Percentiles rank a stretch among this genome's conserved stretches.
These are phyloP conservation scores for Candolleomyces eurysporus DNA, from an alignment of 768 basidiomycete species.

Conservation along the genomic window DNA sequence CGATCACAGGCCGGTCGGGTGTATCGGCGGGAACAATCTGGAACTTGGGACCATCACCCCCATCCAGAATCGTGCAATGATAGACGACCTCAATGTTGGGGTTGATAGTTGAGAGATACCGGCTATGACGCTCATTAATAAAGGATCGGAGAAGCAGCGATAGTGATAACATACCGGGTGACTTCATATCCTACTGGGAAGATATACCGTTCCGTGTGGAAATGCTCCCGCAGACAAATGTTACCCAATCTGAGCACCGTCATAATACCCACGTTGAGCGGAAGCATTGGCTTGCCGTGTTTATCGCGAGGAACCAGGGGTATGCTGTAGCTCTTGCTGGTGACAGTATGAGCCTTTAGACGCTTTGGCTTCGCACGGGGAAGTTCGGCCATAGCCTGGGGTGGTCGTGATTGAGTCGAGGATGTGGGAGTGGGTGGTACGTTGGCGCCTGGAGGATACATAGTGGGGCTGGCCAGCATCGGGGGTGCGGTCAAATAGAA, in stretches of 20 bases:
- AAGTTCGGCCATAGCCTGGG: constrained; percentile 23
- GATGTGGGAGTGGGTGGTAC: constrained; percentile 13
- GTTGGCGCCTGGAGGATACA: constrained; percentile 31
- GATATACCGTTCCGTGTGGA: constrained; percentile 86
- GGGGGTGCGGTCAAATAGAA: constrained; percentile 36
- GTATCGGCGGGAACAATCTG: constrained; percentile 76
- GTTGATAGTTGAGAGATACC: constrained; percentile 76
- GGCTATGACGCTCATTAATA: constrained; percentile 37
- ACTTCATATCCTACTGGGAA: constrained; percentile 88
- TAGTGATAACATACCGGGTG: constrained; percentile 49
- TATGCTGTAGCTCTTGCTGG: constrained; percentile 72
- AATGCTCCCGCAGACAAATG: constrained; percentile 80
- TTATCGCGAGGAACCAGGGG: constrained; percentile 78
- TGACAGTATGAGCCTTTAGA: constrained; percentile 78
- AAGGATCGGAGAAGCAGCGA: constrained; percentile 4
- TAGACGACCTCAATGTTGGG: constrained; percentile 68
- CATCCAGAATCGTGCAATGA: constrained; percentile 80
- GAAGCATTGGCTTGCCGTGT: constrained; percentile 66
- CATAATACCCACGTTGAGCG: constrained; percentile 85
- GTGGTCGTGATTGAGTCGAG: constrained; percentile 18
- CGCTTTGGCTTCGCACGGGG: constrained; percentile 70
- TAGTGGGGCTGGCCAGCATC: constrained; percentile 31
- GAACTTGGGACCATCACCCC: constrained; percentile 84
- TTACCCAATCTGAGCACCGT: constrained; percentile 72
- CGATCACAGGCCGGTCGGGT: constrained; percentile 69